Evolutionary conservation across 208 protist species (phyloP), one percentile per base, ranked within the genome.

Genomic region (Crithidia brevicula): DNA sequence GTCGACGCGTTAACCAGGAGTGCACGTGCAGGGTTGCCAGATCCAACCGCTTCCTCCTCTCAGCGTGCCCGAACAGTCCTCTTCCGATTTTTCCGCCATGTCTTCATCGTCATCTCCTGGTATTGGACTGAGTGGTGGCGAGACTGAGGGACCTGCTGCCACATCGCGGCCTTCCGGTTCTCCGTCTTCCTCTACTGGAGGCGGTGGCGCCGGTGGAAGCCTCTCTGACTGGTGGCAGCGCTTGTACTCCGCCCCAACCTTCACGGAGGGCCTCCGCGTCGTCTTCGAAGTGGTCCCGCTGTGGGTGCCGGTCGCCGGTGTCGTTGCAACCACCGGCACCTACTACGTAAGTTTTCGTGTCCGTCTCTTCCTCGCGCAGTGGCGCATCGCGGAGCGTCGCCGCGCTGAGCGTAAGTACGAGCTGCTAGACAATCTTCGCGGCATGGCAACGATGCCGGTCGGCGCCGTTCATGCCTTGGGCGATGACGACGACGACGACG

Each of bases 351-450:
- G 66, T 13, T 83, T 94, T 61, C 88, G 88, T 18, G 58, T 91
- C 13, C 86, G 88, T 22, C 69, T 96, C 38, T 91, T 89, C 38
- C 63, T 94, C 56, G 67, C 79, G 25, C 77, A 79, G 67, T 96
- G 88, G 88, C 86, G 88, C 25, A 79, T 85, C 42, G 85, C 82
- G 3, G 86, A 87, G 70, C 86, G 86, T 9, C 71, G 76, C 30
- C 85, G 85, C 3, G 87, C 82, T 22, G 85, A 93, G 77, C 80
- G 79, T 23, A 86, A 83, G 67, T 94, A 89, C 61, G 81, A 85
- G 30, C 72, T 92, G 8, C 67, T 96, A 34, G 81, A 91, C 16
- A 86, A 85, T 34, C 70, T 89, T 28, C 67, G 83, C 13, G 81
- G 74, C 8, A 73, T 88, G 52, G 63, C 67, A 0, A 74, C 60